Evolutionary conservation across 495 filamentous ascomycete genomes (phyloP).

Genomic region (Hyaloscypha variabilis): DNA sequence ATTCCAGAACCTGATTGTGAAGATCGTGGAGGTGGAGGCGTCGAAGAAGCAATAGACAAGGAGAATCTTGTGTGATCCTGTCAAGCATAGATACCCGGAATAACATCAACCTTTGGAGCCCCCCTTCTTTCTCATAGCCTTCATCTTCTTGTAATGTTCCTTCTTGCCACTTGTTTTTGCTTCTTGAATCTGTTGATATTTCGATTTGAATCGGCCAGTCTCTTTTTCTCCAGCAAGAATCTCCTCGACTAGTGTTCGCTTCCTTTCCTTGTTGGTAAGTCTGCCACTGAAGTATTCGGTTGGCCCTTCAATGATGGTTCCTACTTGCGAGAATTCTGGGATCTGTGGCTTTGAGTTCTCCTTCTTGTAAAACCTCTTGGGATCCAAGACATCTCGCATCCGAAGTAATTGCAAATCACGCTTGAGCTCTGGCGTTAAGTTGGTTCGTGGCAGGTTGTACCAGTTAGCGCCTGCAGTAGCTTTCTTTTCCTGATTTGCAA

Average conservation of each 20-base stretch:
- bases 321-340: conserved; percentile 85
- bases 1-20: conserved; percentile 21
- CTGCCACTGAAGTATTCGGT: conserved; percentile 83
- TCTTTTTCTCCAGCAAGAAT: conserved; percentile 66
- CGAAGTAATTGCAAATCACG: conserved; percentile 83
- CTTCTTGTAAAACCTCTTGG: conserved; percentile 90
- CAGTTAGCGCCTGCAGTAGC: conserved; percentile 62
- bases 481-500: conserved; percentile 40
- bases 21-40: conserved; percentile 22
- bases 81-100: neutral
- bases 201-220: conserved; percentile 65
- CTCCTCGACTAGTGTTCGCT: conserved; percentile 89
- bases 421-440: conserved; percentile 81
- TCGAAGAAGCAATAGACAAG: conserved; percentile 1
- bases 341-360: conserved; percentile 62
- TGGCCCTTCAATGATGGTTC: conserved; percentile 85
- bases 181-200: conserved; percentile 69
- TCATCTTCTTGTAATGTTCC: conserved; percentile 68
- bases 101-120: conserved; percentile 9
- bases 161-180: conserved; percentile 74
- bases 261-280: conserved; percentile 83
- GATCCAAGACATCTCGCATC: conserved; percentile 87
- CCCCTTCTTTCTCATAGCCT: conserved; percentile 35
- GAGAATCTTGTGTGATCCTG: neutral
- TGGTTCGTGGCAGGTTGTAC: conserved; percentile 84